These are phyloP conservation scores for Dryas drummondii DNA, from an alignment of 306 rosid species.

Conservation along the genomic window DNA sequence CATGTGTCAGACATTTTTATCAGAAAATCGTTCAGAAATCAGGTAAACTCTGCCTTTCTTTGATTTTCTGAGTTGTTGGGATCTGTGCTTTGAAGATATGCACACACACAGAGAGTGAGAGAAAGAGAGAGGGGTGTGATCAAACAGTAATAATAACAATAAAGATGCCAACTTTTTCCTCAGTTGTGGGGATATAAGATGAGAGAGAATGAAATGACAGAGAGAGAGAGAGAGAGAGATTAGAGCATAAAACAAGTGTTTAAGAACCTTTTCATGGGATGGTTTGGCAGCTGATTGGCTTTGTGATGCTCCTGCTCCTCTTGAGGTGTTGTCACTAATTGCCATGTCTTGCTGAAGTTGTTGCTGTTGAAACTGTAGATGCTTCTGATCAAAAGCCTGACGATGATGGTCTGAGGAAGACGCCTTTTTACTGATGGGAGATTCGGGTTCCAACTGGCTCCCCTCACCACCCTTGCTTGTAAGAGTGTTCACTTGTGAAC, in stretches of 20 bases:
- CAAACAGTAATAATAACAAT: slow-evolving; percentile 37
- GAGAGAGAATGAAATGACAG: slow-evolving; percentile 28
- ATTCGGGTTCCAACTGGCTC: slow-evolving; percentile 61
- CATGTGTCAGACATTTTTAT: slow-evolving; percentile 54
- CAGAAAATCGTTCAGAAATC: slow-evolving; percentile 82
- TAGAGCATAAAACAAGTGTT: not conserved
- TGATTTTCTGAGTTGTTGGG: slow-evolving; percentile 78
- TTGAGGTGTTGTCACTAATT: slow-evolving; percentile 48
- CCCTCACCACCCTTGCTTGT: slow-evolving; percentile 57
- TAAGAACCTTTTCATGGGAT: slow-evolving; percentile 65
- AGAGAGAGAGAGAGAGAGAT: slow-evolving; percentile 11
- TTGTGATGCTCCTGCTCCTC: slow-evolving; percentile 40
- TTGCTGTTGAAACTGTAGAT: slow-evolving; percentile 37
- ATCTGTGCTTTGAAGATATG: slow-evolving; percentile 63
- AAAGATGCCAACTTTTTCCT: slow-evolving; percentile 49
- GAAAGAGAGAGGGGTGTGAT: slow-evolving; percentile 6
- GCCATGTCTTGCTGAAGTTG: slow-evolving; percentile 50
- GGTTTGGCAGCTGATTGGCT: slow-evolving; percentile 62
- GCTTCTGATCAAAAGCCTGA: slow-evolving; percentile 50
- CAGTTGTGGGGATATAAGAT: slow-evolving; percentile 40
- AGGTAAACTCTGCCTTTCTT: slow-evolving; percentile 56
- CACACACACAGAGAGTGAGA: not conserved
- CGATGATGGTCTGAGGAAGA: slow-evolving; percentile 59
- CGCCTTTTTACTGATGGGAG: slow-evolving; percentile 65
- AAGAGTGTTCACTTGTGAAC: slow-evolving; percentile 65